Percentiles rank a stretch among this genome's conserved stretches.
phyloP scores from a whole-genome alignment of 495 filamentous ascomycete species.

The Penicillium simplicissimum region DNA sequence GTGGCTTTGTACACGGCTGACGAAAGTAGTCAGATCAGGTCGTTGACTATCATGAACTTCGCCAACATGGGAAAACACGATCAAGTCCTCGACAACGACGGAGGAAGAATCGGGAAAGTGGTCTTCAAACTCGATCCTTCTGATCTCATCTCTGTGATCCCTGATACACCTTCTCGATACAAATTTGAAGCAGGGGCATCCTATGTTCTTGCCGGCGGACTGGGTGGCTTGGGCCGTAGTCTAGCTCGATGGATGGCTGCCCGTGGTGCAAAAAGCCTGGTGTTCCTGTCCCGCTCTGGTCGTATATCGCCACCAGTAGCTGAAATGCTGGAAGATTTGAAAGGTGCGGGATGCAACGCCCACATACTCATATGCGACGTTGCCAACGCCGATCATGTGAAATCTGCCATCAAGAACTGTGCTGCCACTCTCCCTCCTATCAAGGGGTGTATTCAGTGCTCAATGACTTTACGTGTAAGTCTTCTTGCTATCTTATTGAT shows the following conservation, averaged over 20 bases:
- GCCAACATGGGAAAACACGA: constrained; percentile 15
- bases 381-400: constrained; percentile 21
- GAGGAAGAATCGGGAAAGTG: constrained; percentile 6
- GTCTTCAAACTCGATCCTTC: constrained; percentile 14
- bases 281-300: constrained; percentile 32
- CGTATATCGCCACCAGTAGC: constrained; percentile 5
- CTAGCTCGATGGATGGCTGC: constrained; percentile 41
- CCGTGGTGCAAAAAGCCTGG: constrained; percentile 29
- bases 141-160: constrained; percentile 19
- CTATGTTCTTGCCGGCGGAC: constrained; percentile 39
- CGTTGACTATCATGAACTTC: constrained; percentile 10
- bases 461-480: constrained; percentile 41
- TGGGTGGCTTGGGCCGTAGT: constrained; percentile 43
- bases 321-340: constrained; percentile 18
- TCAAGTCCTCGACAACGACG: background rate
- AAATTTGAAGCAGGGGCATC: constrained; percentile 22
- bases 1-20: constrained; percentile 11
- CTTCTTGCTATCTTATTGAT: background rate
- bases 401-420: constrained; percentile 11
- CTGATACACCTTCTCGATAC: constrained; percentile 15
- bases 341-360: constrained; percentile 18
- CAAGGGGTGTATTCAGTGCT: constrained; percentile 41
- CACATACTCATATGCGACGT: constrained; percentile 24
- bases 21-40: constrained; percentile 7
- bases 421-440: constrained; percentile 29